Conservation (phyloP, 2,329 filamentous ascomycete species). For the Cryphonectria japonica region DNA sequence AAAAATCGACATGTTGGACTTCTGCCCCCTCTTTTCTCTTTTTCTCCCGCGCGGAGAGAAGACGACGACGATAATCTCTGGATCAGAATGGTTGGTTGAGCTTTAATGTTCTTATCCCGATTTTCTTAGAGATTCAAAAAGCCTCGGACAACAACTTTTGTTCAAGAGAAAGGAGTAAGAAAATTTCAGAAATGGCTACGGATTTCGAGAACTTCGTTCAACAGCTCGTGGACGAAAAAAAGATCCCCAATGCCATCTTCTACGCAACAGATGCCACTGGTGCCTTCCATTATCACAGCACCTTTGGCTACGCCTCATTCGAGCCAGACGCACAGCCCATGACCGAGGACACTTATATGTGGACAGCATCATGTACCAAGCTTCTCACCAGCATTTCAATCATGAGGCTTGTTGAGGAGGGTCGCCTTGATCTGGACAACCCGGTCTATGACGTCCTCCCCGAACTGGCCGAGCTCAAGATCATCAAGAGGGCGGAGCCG, state of each 20-base stretch:
- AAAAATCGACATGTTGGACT: background rate
- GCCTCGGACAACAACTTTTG: background rate
- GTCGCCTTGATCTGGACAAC: constrained; percentile 49
- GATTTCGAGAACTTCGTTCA: constrained; percentile 45
- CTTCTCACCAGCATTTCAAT: constrained; percentile 56
- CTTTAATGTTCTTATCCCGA: background rate
- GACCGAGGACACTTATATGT: constrained; percentile 42
- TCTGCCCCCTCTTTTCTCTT: background rate
- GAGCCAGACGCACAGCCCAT: constrained; percentile 44
- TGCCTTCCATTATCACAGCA: constrained; percentile 44
- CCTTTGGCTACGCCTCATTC: constrained; percentile 46
- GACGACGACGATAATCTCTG: background rate
- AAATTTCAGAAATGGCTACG: constrained; percentile 15
- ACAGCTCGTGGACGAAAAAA: constrained; percentile 46
- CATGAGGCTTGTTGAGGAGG: constrained; percentile 59
- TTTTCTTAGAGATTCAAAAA: background rate
- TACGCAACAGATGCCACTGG: constrained; percentile 45
- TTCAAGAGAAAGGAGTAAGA: too few species aligned
- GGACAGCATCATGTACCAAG: constrained; percentile 45
- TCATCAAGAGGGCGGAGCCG: constrained; percentile 49
- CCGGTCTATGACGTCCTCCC: constrained; percentile 51
- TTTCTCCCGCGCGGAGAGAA: background rate
- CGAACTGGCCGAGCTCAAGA: constrained; percentile 50
- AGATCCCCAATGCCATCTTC: constrained; percentile 48
- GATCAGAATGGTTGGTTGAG: background rate